phyloP scores from a whole-genome alignment of 129 eudicot species.

The Calendula officinalis region DNA sequence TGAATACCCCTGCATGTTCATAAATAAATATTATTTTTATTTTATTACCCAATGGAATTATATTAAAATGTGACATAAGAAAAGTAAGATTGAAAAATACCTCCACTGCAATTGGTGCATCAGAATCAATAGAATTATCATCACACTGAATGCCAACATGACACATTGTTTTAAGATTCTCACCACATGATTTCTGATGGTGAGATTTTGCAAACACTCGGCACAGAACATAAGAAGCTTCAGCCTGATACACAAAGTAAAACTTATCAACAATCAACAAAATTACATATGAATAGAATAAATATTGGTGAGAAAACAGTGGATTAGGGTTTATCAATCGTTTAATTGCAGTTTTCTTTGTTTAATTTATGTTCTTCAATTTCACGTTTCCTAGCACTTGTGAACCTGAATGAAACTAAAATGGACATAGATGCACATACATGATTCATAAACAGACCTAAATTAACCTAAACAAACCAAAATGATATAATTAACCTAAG shows the following conservation, averaged over 20 bases:
- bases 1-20: conserved; percentile 30
- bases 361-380: too few relatives aligned
- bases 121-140: conserved; percentile 31
- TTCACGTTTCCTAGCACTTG: too few relatives aligned
- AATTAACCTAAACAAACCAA: neutral
- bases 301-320: neutral
- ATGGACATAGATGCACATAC: neutral
- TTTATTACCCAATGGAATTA: too few relatives aligned
- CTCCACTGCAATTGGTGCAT: conserved; percentile 35
- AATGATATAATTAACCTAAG: neutral
- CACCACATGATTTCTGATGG: conserved; percentile 37
- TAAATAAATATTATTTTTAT: neutral
- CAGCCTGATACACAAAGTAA: conserved; percentile 24
- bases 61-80: too few relatives aligned
- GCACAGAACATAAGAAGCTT: conserved; percentile 63
- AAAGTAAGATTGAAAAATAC: conserved; percentile 20
- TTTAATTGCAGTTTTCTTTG: too few relatives aligned
- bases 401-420: neutral
- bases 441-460: neutral
- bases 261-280: neutral
- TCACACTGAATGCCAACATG: conserved; percentile 61
- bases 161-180: conserved; percentile 40
- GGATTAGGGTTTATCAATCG: too few relatives aligned
- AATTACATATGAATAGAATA: neutral
- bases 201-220: conserved; percentile 54